These are phyloP conservation scores for Pleurotus tuber-regium DNA, from an alignment of 768 basidiomycete genomes.

Conservation along the genomic window DNA sequence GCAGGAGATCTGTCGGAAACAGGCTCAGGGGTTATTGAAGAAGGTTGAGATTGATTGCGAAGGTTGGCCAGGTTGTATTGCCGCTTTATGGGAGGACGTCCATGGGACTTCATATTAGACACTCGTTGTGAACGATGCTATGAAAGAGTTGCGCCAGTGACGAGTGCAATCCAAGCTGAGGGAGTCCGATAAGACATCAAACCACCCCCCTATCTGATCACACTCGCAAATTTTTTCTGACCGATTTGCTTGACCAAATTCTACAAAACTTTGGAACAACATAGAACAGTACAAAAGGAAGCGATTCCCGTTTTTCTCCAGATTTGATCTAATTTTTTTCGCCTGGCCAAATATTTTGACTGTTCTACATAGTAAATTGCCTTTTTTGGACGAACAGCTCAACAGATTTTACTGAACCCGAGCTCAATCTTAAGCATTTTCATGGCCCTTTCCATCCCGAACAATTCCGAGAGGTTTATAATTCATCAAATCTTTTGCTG, in stretches of 20 bases:
- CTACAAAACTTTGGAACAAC: background rate
- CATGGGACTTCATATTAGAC: background rate
- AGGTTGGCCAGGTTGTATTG: background rate
- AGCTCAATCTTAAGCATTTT: too few species aligned
- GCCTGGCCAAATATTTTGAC: background rate
- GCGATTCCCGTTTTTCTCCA: background rate
- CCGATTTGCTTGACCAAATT: background rate
- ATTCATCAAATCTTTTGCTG: too few species aligned
- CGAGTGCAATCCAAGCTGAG: too few species aligned
- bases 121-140: too few species aligned
- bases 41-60: background rate
- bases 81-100: background rate
- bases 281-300: background rate
- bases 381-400: too few species aligned
- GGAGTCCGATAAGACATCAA: background rate
- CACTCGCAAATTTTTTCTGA: background rate
- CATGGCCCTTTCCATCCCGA: too few species aligned
- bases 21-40: background rate
- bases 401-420: too few species aligned
- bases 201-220: background rate
- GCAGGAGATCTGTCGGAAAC: background rate
- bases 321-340: slow-evolving; percentile 1
- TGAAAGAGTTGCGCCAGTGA: background rate
- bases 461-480: too few species aligned
- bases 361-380: too few species aligned